Base-by-base conservation (phyloP, 495 filamentous ascomycete genomes). In the Hypoxylon subgilvum region DNA sequence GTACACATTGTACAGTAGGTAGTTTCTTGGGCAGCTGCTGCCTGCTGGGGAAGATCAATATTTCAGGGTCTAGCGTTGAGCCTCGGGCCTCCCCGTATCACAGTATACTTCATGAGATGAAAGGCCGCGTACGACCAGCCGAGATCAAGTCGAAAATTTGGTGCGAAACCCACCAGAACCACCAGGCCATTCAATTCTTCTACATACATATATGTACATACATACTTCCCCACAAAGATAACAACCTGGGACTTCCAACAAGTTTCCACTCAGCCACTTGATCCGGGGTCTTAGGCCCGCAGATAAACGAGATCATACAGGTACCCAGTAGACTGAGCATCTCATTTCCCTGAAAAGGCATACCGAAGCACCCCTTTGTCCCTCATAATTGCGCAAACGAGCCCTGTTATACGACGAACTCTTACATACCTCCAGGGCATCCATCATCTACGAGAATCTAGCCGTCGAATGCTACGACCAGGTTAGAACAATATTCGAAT, bases 141-240 rank as follows among this genome's bases (percentile, higher is more conserved):
- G n/a, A n/a, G n/a, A n/a, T n/a, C n/a, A n/a, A n/a, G n/a, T n/a
- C n/a, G n/a, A n/a, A n/a, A n/a, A n/a, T n/a, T n/a, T n/a, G n/a
- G n/a, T n/a, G n/a, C n/a, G n/a, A n/a, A n/a, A n/a, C n/a, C n/a
- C n/a, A n/a, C n/a, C n/a, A n/a, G n/a, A n/a, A n/a, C n/a, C n/a
- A n/a, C n/a, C n/a, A n/a, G n/a, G n/a, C n/a, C n/a, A n/a, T n/a
- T n/a, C n/a, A n/a, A n/a, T n/a, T n/a, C n/a, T n/a, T n/a, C n/a
- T n/a, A n/a, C n/a, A n/a, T n/a, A n/a, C n/a, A n/a, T n/a, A n/a
- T n/a, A n/a, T n/a, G n/a, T n/a, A n/a, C n/a, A n/a, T 45, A 31
- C 42, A 45, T 45, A 25, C 45, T 59, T 64, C 61, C 61, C 61
- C 61, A 64, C 61, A 54, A 59, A 59, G 61, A 64, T 59, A 64